Base-by-base conservation (phyloP, 2,329 filamentous ascomycete genomes). In the Colletotrichum sp. region DNA sequence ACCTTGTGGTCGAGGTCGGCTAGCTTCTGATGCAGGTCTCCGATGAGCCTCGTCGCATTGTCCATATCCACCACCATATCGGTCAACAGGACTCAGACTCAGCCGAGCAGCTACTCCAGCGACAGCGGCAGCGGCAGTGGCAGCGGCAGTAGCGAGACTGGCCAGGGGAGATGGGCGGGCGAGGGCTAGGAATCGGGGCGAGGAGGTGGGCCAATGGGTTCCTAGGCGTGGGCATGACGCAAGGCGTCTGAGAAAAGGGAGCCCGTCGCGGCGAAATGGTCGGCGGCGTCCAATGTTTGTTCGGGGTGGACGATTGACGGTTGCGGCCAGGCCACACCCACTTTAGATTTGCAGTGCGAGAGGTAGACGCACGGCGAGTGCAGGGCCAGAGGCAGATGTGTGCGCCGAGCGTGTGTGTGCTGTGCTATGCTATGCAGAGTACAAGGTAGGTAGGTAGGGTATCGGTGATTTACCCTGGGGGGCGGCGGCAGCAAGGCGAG, bases 1-100 rank as follows among this genome's bases (percentile, higher is more conserved):
- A 93, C 90, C 81, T 89, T 90, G 81, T 86, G 84, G 80, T 93
- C 90, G 69, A 93, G 89, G 79, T 91, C 87, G 80, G 83, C 84
- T 78, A 91, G 89, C 86, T 89, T 90, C 80, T 83, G 84, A 79
- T 88, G 86, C 81, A 92, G 87, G 83, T 89, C 87, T 72, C 87
- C 85, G 78, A 90, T 85, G 77, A 91, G 86, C 79, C 81, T 87
- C 79, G 86, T 87, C 69, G 77, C 84, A 82, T 89, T 87, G 80
- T 89, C 86, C 88, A 89, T 90, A 44, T 63, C 64, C 66, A 65
- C 73, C 63, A 73, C 73, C 73, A 76, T 76, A 64, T 76, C 70
- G 72, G 55, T 73, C 49, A 49, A 60, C 26, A 62, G 26, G 52
- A 52, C 44, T 44, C 18, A 32, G 60, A 52, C 44, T 44, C 28